phyloP scores from a whole-genome alignment of 106 monocot species.

The Dioscorea dumetorum region DNA sequence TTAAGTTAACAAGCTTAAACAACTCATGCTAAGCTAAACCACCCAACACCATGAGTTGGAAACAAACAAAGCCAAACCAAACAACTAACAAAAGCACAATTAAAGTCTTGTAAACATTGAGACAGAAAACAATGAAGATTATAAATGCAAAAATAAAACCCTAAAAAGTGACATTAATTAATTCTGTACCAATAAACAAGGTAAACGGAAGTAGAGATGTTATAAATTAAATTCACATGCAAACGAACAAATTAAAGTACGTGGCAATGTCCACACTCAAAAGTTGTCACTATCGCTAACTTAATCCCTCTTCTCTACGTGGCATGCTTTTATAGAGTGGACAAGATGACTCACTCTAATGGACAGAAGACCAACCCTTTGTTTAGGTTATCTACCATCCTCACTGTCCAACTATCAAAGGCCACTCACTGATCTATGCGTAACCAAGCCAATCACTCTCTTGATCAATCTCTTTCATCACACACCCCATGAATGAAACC shows the following conservation, averaged over 20 bases:
- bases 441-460: background rate
- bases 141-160: background rate
- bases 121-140: background rate
- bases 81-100: too few species aligned
- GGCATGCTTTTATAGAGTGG: background rate
- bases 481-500: background rate
- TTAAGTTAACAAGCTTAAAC: too few species aligned
- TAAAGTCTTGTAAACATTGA: too few species aligned
- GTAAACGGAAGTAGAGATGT: background rate
- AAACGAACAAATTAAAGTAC: background rate
- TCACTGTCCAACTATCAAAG: background rate
- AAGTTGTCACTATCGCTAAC: background rate
- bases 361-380: constrained; percentile 5
- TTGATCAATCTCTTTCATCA: background rate
- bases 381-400: constrained; percentile 6
- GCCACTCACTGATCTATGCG: background rate
- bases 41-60: too few species aligned
- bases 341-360: background rate
- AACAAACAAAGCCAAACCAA: too few species aligned
- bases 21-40: too few species aligned
- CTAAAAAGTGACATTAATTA: background rate
- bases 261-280: background rate
- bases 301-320: background rate
- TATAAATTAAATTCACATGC: background rate
- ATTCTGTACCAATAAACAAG: too few species aligned